Base-by-base conservation (phyloP, 2,329 filamentous ascomycete genomes). In the Cladosporium velox region DNA sequence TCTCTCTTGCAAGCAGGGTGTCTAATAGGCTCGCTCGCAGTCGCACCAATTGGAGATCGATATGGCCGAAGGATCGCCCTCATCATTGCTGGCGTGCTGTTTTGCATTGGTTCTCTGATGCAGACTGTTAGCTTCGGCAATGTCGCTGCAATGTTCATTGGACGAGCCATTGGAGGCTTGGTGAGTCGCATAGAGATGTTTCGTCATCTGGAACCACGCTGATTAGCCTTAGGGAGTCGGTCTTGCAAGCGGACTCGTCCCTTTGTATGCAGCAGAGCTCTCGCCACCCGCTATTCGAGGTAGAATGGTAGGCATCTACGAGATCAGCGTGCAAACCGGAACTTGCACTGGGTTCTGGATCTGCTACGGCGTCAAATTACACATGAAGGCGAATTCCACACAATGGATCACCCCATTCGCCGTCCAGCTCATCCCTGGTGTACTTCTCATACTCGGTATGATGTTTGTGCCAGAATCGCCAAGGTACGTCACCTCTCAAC, bases 71-170 rank as follows among this genome's bases (percentile, higher is more conserved):
- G 60, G 18, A 28, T 47, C 26, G 59, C 67, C 2, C 55, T 70
- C 47, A 59, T 70, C 4, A 26, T 67, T 24, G 65, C 67, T 12
- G 68, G 67, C 3, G 12, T 69, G 21, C 6, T 66, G 1, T 69
- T 70, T 44, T 63, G 61, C 55, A 62, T 67, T 41, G 67, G 68
- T 4, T 70, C 67, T 11, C 26, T 70, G 12, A 70, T 70, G 67
- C 67, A 68, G 79, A 82, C 82, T 12, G 78, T 86, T 15, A 79
- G 82, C 66, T 72, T 79, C 61, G 78, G 79, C n/a, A 80, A 80
- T 59, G 69, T 77, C 4, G 68, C 82, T 47, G 82, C 82, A 65
- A 74, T 83, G 35, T 71, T 81, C 18, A 80, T 81, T 2, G 68
- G 68, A 5, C 60, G 68, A 32, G 65, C 62, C 24, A 62, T 70